A percentile compares a stretch with the other conserved stretches of the same genome.
phyloP scores from a whole-genome alignment of 495 filamentous ascomycete genomes.

The Neurospora intermedia region DNA sequence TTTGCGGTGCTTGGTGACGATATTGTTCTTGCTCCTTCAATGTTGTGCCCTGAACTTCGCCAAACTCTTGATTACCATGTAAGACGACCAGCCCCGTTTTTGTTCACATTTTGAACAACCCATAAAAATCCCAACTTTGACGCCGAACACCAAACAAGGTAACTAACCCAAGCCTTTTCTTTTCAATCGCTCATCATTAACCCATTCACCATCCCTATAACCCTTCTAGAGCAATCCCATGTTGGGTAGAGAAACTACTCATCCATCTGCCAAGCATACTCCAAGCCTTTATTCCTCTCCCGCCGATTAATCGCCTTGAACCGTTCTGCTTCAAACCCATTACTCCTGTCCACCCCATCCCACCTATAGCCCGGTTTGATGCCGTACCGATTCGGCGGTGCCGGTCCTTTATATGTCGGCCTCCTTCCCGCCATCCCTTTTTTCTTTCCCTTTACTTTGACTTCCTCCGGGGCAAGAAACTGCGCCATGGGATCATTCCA shows the following conservation, averaged over 20 bases:
- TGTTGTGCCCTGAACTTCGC: too few species aligned
- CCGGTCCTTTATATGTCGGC: conserved; percentile 69
- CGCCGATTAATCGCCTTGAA: conserved; percentile 76
- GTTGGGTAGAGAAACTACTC: conserved; percentile 47
- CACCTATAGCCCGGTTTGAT: conserved; percentile 86
- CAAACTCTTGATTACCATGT: too few species aligned
- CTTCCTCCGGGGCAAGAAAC: conserved; percentile 47
- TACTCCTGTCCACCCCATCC: conserved; percentile 95
- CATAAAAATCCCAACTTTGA: too few species aligned
- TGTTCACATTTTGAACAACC: too few species aligned
- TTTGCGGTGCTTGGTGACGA: too few species aligned
- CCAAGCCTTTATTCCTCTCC: conserved; percentile 61
- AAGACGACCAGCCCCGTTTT: too few species aligned
- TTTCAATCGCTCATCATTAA: neutral
- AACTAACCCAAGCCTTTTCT: too few species aligned
- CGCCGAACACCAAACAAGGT: neutral
- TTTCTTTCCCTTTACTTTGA: conserved; percentile 14
- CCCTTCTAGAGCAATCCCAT: neutral
- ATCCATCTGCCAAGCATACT: conserved; percentile 96
- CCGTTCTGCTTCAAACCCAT: conserved; percentile 90
- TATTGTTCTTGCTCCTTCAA: too few species aligned
- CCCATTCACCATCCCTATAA: neutral
- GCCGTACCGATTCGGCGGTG: conserved; percentile 85
- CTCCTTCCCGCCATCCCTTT: conserved; percentile 32
- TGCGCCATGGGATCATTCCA: conserved; percentile 93